phyloP scores from a whole-genome alignment of 306 rosid genomes.

The Pachyrhizus erosus region DNA sequence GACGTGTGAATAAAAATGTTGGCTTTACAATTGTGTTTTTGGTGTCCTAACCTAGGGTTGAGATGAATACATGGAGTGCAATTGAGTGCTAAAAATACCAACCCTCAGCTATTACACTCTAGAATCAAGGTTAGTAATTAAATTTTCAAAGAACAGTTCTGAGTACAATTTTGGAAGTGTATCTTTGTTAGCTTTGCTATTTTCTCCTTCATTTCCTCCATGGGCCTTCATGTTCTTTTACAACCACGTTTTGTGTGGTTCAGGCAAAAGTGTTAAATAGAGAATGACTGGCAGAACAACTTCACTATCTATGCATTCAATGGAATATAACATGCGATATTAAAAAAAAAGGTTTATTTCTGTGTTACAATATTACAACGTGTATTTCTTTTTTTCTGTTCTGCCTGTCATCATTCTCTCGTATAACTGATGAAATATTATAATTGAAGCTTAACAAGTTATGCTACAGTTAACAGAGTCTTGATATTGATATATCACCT shows the following conservation, averaged over 20 bases:
- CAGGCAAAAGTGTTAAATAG: background rate
- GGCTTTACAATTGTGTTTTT: constrained; percentile 10
- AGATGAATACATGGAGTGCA: constrained; percentile 17
- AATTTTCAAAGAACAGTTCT: constrained; percentile 19
- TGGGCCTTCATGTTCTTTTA: background rate
- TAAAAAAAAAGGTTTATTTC: constrained; percentile 9
- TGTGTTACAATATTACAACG: background rate
- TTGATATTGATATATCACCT: constrained; percentile 25
- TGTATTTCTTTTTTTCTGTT: background rate
- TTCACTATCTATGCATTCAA: background rate
- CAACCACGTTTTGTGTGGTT: background rate
- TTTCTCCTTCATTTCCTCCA: background rate
- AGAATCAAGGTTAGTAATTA: constrained; percentile 25
- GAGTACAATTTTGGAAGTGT: constrained; percentile 7
- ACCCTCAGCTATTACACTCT: constrained; percentile 25
- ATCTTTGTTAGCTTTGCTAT: background rate
- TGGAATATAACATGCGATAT: background rate
- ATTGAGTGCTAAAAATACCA: constrained; percentile 10
- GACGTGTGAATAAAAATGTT: background rate
- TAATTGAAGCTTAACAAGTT: constrained; percentile 3
- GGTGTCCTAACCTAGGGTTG: constrained; percentile 32
- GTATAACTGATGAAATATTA: background rate
- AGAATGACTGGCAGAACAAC: background rate
- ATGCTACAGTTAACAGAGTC: constrained; percentile 13
- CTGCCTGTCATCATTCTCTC: constrained; percentile 4